Base-by-base conservation (phyloP, 305 asterid species). In the Fraxinus greggii region DNA sequence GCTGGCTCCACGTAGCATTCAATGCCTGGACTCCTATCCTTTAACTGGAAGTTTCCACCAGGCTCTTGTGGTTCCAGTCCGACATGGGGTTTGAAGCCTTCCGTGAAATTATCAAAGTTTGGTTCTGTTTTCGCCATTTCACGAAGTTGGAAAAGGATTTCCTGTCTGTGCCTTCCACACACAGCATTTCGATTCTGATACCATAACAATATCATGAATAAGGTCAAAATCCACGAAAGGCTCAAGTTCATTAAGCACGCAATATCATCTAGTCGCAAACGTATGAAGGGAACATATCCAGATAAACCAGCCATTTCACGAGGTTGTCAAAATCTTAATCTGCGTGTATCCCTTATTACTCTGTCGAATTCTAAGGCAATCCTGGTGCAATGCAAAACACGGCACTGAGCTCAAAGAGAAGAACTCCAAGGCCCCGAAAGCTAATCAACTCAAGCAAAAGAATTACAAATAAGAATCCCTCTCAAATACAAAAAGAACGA, bases 131-230 rank as follows among this genome's bases (percentile, higher is more conserved):
- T 91, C 0, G 94, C 94, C 93, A 97, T 82, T 82, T 89, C 92
- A 3, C 92, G 96, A 56, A 97, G 95, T 84, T 97, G 99, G 87
- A 48, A 4, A 77, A 94, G 90, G 65, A 97, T 90, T 67, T 94
- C 98, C 79, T 91, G 96, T 84, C 92, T 97, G 87, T 94, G 87
- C 85, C 88, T 89, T 26, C 99, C 99, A 86, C 97, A 97, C 0
- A 87, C 84, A 10, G 96, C 92, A 89, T 97, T 94, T 56, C 99
- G 97, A 78, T 97, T 97, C 99, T 97, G 87, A 84, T 75, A 31
- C 77, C 83, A 86, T 31, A 69, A 75, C 82, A 87, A 72, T 33
- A 84, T 36, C 78, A 79, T 73, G 13, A 63, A 67, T 21, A 35
- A 81, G 80, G 83, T 85, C 76, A 88, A 76, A 72, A 81, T 73